These are phyloP conservation scores for Poa pratensis DNA, from an alignment of 176 grass and related monocot species.

Conservation along the genomic window DNA sequence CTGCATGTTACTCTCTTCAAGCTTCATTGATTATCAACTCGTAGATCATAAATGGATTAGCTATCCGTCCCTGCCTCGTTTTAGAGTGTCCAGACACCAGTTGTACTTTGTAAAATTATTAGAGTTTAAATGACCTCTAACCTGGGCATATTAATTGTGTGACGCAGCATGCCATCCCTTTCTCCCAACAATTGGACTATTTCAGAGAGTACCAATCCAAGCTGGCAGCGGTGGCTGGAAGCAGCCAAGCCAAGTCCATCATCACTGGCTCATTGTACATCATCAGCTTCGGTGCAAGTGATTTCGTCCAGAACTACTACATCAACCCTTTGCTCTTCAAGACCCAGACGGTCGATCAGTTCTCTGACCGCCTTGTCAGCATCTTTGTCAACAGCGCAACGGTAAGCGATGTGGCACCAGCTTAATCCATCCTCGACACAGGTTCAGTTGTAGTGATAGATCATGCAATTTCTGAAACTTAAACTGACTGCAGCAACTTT, in stretches of 20 bases:
- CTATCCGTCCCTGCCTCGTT: too few relatives aligned
- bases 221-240: constrained; percentile 60
- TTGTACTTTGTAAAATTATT: background rate
- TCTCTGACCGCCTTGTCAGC: constrained; percentile 62
- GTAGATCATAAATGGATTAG: background rate
- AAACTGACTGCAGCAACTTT: constrained; percentile 50
- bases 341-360: constrained; percentile 69
- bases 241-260: constrained; percentile 55
- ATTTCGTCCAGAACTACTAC: constrained; percentile 96
- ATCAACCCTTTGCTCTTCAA: constrained; percentile 87
- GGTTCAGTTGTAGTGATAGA: background rate
- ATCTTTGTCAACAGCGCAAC: constrained; percentile 65
- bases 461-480: background rate
- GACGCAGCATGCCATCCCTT: constrained; percentile 72
- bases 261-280: constrained; percentile 69
- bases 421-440: background rate
- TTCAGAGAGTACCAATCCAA: constrained; percentile 84
- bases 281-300: constrained; percentile 74
- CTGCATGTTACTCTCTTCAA: background rate
- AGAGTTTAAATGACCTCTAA: constrained; percentile 14
- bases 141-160: constrained; percentile 21
- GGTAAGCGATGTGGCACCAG: constrained; percentile 27
- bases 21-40: background rate
- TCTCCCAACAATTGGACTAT: constrained; percentile 81
- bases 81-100: background rate